A percentile compares a stretch with the other conserved stretches of the same genome.
phyloP scores from a whole-genome alignment of 2,329 filamentous ascomycete genomes.

The Eurotiales sp. region DNA sequence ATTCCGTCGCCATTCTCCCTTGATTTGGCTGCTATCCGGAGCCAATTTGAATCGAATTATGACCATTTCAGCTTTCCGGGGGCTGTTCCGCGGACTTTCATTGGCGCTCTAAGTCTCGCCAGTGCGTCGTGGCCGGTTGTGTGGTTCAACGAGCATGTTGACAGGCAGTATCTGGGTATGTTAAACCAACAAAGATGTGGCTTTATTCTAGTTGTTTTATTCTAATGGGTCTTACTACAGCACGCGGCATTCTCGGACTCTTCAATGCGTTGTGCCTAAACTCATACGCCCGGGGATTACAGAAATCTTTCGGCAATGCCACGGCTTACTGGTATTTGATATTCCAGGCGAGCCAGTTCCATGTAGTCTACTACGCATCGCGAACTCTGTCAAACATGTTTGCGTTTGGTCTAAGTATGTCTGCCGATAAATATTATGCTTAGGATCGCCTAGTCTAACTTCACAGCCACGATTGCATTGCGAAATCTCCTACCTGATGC shows the following conservation, averaged over 20 bases:
- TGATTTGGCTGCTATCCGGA: neutral
- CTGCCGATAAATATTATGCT: neutral
- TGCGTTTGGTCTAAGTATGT: conserved; percentile 78
- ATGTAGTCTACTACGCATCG: conserved; percentile 87
- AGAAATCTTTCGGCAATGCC: conserved; percentile 62
- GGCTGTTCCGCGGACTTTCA: conserved; percentile 84
- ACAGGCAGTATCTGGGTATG: conserved; percentile 56
- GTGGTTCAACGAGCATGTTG: conserved; percentile 53
- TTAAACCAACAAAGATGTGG: neutral
- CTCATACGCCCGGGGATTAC: conserved; percentile 61
- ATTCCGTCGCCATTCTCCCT: conserved; percentile 48
- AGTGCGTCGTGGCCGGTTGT: conserved; percentile 66
- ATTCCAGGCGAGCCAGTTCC: conserved; percentile 81
- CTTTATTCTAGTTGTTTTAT: neutral
- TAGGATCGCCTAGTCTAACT: conserved; percentile 1
- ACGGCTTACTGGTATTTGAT: conserved; percentile 75
- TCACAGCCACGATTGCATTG: conserved; percentile 39
- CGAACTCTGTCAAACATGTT: conserved; percentile 95
- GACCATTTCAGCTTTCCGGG: conserved; percentile 91
- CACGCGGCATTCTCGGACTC: conserved; percentile 72
- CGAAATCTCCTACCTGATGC: conserved; percentile 48
- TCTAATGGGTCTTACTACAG: conserved; percentile 35
- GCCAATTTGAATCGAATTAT: conserved; percentile 57
- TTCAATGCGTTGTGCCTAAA: conserved; percentile 69
- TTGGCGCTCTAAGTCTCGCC: conserved; percentile 74